phyloP scores from a whole-genome alignment of 2,329 filamentous ascomycete genomes.

The Acephala macrosclerotiorum region DNA sequence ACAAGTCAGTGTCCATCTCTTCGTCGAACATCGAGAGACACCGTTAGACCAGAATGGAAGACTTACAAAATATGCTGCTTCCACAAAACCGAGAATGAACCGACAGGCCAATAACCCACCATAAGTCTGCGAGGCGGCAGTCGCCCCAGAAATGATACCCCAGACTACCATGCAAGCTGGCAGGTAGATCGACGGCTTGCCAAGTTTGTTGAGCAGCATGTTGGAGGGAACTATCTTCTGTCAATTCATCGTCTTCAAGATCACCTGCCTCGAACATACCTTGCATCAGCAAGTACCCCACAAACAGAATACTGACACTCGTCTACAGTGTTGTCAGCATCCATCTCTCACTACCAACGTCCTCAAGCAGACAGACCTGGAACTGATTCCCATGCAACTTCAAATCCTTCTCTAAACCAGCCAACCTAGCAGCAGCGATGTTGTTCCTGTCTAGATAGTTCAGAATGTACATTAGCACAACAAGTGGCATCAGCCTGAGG shows the following conservation, averaged over 20 bases:
- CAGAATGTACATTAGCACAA: slow-evolving; percentile 75
- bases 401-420: slow-evolving; percentile 54
- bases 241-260: background rate
- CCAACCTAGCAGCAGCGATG: slow-evolving; percentile 61
- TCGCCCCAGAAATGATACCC: slow-evolving; percentile 57
- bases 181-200: slow-evolving; percentile 58
- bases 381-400: slow-evolving; percentile 50
- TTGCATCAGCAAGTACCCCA: slow-evolving; percentile 50
- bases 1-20: slow-evolving; percentile 12
- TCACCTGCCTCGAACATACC: slow-evolving; percentile 13
- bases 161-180: slow-evolving; percentile 56
- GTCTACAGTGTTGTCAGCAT: slow-evolving; percentile 37
- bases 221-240: slow-evolving; percentile 50
- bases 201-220: slow-evolving; percentile 55
- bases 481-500: slow-evolving; percentile 67
- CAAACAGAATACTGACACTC: slow-evolving; percentile 49
- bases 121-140: slow-evolving; percentile 55
- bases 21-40: background rate
- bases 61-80: slow-evolving; percentile 61
- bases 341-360: background rate
- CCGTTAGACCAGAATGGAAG: background rate
- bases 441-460: slow-evolving; percentile 70
- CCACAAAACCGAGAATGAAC: slow-evolving; percentile 60
- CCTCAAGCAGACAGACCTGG: slow-evolving; percentile 42
- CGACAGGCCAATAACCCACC: slow-evolving; percentile 54